Conservation (phyloP, 805 yeast species). For the Candida easanensis region DNA sequence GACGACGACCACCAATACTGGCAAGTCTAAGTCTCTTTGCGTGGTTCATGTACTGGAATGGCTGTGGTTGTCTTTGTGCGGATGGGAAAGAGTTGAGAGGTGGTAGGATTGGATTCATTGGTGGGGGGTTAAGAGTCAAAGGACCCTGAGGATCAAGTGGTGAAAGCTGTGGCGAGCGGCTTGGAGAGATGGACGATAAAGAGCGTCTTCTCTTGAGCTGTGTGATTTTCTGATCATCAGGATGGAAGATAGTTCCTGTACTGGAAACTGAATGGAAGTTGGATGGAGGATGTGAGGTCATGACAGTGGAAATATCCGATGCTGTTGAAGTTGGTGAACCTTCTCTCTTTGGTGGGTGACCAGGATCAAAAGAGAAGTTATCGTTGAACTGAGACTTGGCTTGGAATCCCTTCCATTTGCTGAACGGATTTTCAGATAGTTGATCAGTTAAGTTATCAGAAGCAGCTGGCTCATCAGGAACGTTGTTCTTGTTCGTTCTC, state of each 20-base stretch:
- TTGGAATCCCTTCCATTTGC: slow-evolving; percentile 27
- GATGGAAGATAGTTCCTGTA: slow-evolving; percentile 1
- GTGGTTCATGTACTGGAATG: slow-evolving; percentile 54
- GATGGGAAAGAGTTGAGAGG: slow-evolving; percentile 34
- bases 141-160: slow-evolving; percentile 11
- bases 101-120: slow-evolving; percentile 38
- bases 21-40: slow-evolving; percentile 51
- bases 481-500: slow-evolving; percentile 36
- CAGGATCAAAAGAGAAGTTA: background rate
- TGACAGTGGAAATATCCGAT: slow-evolving; percentile 2
- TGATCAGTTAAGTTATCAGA: background rate
- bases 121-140: slow-evolving; percentile 33
- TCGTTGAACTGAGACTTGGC: slow-evolving; percentile 7
- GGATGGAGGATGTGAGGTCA: slow-evolving; percentile 1
- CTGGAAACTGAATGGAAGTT: slow-evolving; percentile 7
- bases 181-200: slow-evolving; percentile 14
- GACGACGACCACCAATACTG: slow-evolving; percentile 43
- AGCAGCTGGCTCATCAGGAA: slow-evolving; percentile 7
- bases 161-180: slow-evolving; percentile 12
- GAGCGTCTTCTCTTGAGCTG: slow-evolving; percentile 18
- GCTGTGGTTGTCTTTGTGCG: slow-evolving; percentile 20
- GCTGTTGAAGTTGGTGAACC: slow-evolving; percentile 6
- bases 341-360: slow-evolving; percentile 1
- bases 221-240: slow-evolving; percentile 7
- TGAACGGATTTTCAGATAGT: slow-evolving; percentile 19